A percentile compares a stretch with the other conserved stretches of the same genome.
Evolutionary conservation across 257 asterid genomes (phyloP).

Genomic region (Scutellaria baicalensis): DNA sequence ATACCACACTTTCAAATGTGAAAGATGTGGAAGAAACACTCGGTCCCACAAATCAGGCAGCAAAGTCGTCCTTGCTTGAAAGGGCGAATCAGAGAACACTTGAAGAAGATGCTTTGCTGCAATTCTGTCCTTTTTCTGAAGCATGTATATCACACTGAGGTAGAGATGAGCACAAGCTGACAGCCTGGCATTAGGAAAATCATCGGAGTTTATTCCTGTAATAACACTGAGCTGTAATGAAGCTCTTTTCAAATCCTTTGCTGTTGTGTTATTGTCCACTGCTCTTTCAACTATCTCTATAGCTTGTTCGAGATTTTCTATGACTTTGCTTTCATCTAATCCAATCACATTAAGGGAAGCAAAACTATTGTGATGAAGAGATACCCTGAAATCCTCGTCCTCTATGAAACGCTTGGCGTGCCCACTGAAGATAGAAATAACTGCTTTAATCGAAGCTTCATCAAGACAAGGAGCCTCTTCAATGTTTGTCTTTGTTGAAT

Average conservation of each 20-base stretch:
- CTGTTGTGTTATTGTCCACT: slow-evolving; percentile 38
- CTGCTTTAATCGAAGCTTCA: slow-evolving; percentile 63
- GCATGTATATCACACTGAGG: slow-evolving; percentile 57
- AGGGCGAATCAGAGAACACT: slow-evolving; percentile 62
- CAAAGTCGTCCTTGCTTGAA: slow-evolving; percentile 48
- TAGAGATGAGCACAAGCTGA: slow-evolving; percentile 96
- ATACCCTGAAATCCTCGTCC: slow-evolving; percentile 63
- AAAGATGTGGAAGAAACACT: slow-evolving; percentile 52
- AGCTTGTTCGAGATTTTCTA: slow-evolving; percentile 67
- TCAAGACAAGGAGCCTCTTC: slow-evolving; percentile 59
- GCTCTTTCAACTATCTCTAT: slow-evolving; percentile 61
- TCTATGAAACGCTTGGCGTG: slow-evolving; percentile 37
- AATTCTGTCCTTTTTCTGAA: slow-evolving; percentile 56
- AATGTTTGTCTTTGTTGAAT: not conserved
- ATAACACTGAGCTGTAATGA: slow-evolving; percentile 78
- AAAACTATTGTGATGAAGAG: slow-evolving; percentile 48
- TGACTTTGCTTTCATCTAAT: slow-evolving; percentile 43
- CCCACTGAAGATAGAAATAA: slow-evolving; percentile 57
- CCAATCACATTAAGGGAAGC: slow-evolving; percentile 46
- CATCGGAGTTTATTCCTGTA: slow-evolving; percentile 61
- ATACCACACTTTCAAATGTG: slow-evolving; percentile 57
- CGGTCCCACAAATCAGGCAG: slow-evolving; percentile 69
- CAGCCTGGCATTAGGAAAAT: slow-evolving; percentile 47
- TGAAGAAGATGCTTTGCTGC: slow-evolving; percentile 76
- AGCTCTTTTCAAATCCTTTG: slow-evolving; percentile 65